phyloP scores from a whole-genome alignment of 495 filamentous ascomycete genomes.

The Xylaria bambusicola region DNA sequence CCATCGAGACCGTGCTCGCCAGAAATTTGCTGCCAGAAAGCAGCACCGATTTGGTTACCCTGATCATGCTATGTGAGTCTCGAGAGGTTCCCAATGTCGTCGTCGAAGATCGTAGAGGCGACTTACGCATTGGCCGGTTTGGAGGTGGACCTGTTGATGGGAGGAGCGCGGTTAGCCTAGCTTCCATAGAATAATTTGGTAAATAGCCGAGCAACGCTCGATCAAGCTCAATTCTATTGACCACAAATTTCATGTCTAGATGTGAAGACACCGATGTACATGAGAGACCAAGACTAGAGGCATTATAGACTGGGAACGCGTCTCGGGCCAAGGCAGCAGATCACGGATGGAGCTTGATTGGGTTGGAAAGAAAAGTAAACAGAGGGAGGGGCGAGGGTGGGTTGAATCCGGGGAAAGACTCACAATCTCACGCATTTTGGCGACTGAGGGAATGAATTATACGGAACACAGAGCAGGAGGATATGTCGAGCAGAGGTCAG shows the following conservation, averaged over 20 bases:
- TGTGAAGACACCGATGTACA: no score
- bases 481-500: constrained; percentile 16
- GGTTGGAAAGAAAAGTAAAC: constrained; percentile 66
- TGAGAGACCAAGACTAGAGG: constrained; percentile 40
- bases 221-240: constrained; percentile 1
- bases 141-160: constrained; percentile 85
- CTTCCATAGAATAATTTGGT: neutral
- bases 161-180: constrained; percentile 39
- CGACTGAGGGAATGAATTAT: constrained; percentile 30
- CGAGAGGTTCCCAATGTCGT: constrained; percentile 29
- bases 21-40: constrained; percentile 99
- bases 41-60: constrained; percentile 99
- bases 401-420: constrained; percentile 44
- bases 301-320: constrained; percentile 61
- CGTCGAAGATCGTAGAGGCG: constrained; percentile 14
- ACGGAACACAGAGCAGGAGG: constrained; percentile 32
- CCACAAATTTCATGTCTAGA: neutral
- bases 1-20: constrained; percentile 98
- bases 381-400: constrained; percentile 31
- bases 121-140: constrained; percentile 99
- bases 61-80: constrained; percentile 46
- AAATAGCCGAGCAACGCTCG: neutral
- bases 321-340: constrained; percentile 52
- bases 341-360: constrained; percentile 60
- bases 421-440: constrained; percentile 94